These are phyloP conservation scores for Phyllachora maydis DNA, from an alignment of 2,329 filamentous ascomycete genomes.

Conservation along the genomic window DNA sequence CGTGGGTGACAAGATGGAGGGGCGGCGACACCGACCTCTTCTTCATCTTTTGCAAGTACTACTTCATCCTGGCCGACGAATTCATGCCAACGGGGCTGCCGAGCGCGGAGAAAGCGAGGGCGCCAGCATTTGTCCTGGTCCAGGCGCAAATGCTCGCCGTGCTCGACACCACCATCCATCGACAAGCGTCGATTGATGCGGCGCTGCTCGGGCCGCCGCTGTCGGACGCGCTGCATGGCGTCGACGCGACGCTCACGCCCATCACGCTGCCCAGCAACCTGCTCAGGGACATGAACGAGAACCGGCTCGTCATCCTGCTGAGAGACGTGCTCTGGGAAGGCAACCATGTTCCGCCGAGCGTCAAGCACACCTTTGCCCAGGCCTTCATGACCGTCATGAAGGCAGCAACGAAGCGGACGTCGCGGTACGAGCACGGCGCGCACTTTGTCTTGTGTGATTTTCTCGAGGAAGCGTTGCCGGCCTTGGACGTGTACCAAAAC, in stretches of 20 bases:
- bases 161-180: slow-evolving; percentile 67
- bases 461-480: slow-evolving; percentile 57
- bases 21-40: slow-evolving; percentile 78
- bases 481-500: slow-evolving; percentile 26
- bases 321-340: slow-evolving; percentile 51
- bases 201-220: slow-evolving; percentile 19
- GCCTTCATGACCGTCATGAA: slow-evolving; percentile 56
- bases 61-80: slow-evolving; percentile 58
- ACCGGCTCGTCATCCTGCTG: slow-evolving; percentile 62
- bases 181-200: slow-evolving; percentile 35
- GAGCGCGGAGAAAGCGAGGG: slow-evolving; percentile 34
- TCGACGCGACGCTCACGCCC: slow-evolving; percentile 42
- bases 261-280: slow-evolving; percentile 44
- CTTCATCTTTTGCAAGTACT: slow-evolving; percentile 82
- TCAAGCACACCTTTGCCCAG: slow-evolving; percentile 52
- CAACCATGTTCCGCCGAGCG: slow-evolving; percentile 13
- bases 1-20: slow-evolving; percentile 71
- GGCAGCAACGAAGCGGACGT: slow-evolving; percentile 53
- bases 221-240: slow-evolving; percentile 22
- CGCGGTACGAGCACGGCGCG: slow-evolving; percentile 61
- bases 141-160: slow-evolving; percentile 66
- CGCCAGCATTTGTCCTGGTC: slow-evolving; percentile 60
- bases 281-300: slow-evolving; percentile 69
- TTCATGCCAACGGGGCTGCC: slow-evolving; percentile 38
- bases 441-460: slow-evolving; percentile 88